Conservation (phyloP, 2,329 filamentous ascomycete genomes). For the Aspergillus transmontanensis region DNA sequence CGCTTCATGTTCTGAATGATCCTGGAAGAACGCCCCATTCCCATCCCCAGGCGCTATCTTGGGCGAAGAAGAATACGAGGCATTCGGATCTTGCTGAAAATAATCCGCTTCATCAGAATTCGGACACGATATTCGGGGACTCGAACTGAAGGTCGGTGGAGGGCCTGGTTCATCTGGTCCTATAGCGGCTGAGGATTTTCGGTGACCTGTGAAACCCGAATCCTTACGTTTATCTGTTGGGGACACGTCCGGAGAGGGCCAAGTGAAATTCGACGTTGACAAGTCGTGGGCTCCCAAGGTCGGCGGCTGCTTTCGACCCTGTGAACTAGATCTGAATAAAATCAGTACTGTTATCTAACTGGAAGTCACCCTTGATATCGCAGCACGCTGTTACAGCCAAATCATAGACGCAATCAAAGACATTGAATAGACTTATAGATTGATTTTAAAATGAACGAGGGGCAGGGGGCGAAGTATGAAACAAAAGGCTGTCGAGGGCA, state of each 20-base stretch:
- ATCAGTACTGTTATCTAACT: constrained; percentile 14
- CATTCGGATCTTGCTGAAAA: constrained; percentile 30
- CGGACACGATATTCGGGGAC: constrained; percentile 25
- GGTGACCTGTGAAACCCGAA: constrained; percentile 36
- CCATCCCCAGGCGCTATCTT: constrained; percentile 30
- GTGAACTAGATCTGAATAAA: constrained; percentile 25
- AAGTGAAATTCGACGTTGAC: constrained; percentile 36
- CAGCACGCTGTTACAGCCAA: background rate
- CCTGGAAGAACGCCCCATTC: constrained; percentile 41
- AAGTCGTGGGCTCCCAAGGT: constrained; percentile 26
- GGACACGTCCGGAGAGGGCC: constrained; percentile 40
- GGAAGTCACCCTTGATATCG: background rate
- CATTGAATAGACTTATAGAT: too few relatives aligned
- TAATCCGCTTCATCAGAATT: constrained; percentile 24
- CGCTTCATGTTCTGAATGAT: constrained; percentile 42
- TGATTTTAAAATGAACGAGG: background rate
- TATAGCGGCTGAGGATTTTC: constrained; percentile 36
- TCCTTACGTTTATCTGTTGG: constrained; percentile 40
- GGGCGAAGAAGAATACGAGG: constrained; percentile 33
- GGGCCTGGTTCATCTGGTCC: constrained; percentile 31
- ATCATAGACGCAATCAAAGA: background rate
- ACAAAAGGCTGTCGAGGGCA: background rate
- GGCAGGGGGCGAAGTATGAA: background rate
- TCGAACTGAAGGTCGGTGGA: constrained; percentile 24
- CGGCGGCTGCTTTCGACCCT: constrained; percentile 21